These are phyloP conservation scores for Zygoascus hellenicus DNA, from an alignment of 1,139 yeast genomes.

Conservation along the genomic window DNA sequence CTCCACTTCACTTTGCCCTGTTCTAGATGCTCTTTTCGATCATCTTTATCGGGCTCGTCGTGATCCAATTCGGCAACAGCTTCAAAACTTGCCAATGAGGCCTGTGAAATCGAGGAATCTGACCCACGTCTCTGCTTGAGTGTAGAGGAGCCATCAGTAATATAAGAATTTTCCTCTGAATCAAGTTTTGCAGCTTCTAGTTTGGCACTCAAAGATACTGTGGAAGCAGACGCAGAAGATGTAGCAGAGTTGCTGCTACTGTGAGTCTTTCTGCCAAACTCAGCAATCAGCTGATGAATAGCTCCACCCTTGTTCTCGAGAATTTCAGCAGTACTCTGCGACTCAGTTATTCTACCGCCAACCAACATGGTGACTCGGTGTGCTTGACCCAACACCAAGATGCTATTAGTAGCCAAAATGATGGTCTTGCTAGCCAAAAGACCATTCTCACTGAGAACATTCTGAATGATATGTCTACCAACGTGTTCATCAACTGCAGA, in stretches of 20 bases:
- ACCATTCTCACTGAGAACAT: conserved; percentile 78
- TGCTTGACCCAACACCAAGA: conserved; percentile 77
- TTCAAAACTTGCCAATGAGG: conserved; percentile 56
- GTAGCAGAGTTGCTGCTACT: conserved; percentile 2
- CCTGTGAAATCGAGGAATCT: conserved; percentile 55
- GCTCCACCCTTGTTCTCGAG: conserved; percentile 44
- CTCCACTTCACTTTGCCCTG: conserved; percentile 93
- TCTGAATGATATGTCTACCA: conserved; percentile 73
- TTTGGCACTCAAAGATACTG: conserved; percentile 11
- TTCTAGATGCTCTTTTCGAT: conserved; percentile 63
- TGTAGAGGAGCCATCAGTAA: not conserved
- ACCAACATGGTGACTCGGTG: conserved; percentile 65
- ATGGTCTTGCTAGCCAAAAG: conserved; percentile 69
- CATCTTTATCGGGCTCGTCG: conserved; percentile 26
- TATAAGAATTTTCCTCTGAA: not conserved
- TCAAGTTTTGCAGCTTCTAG: conserved; percentile 2
- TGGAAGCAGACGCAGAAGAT: conserved; percentile 11
- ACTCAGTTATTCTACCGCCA: conserved; percentile 74
- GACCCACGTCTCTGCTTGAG: conserved; percentile 27
- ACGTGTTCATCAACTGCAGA: conserved; percentile 96
- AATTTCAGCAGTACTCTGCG: conserved; percentile 62
- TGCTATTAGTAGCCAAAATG: conserved; percentile 82
- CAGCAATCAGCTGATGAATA: conserved; percentile 60
- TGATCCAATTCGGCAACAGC: conserved; percentile 34
- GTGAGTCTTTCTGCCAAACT: conserved; percentile 55